phyloP scores from a whole-genome alignment of 768 basidiomycete species.

The Leccinum barrowsii region DNA sequence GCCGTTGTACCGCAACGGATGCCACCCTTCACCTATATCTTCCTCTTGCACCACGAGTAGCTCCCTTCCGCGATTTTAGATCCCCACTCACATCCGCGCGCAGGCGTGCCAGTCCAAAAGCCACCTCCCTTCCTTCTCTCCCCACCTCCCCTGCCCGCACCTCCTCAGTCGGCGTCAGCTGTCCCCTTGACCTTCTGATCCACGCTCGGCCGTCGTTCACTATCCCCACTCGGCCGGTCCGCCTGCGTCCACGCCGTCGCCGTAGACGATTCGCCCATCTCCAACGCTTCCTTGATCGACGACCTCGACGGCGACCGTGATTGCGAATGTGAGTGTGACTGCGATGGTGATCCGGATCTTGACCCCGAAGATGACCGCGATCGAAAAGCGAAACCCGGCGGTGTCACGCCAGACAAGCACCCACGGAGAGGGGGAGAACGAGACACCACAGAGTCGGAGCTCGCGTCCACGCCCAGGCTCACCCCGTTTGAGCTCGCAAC shows the following conservation, averaged over 20 bases:
- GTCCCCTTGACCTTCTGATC: not conserved
- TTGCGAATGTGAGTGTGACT: not conserved
- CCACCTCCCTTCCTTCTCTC: not conserved
- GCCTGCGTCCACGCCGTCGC: slow-evolving; percentile 28
- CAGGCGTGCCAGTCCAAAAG: slow-evolving; percentile 28
- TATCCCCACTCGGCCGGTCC: slow-evolving; percentile 6
- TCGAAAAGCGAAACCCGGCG: not conserved
- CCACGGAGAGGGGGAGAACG: not conserved
- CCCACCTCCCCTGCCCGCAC: not conserved
- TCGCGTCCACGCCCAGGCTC: not conserved
- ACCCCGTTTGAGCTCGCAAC: not conserved
- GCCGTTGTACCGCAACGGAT: slow-evolving; percentile 18
- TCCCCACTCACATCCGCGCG: slow-evolving; percentile 9
- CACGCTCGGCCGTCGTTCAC: slow-evolving; percentile 2
- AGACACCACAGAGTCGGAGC: not conserved
- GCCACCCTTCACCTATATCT: slow-evolving; percentile 26
- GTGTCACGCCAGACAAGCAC: not conserved
- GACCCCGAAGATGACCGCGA: slow-evolving; percentile 7
- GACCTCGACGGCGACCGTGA: slow-evolving; percentile 16
- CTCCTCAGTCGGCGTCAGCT: not conserved
- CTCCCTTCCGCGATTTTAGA: slow-evolving; percentile 12
- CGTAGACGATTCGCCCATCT: slow-evolving; percentile 19
- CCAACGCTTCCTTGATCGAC: slow-evolving; percentile 14
- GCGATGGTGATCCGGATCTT: not conserved
- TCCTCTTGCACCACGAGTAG: slow-evolving; percentile 21